Base-by-base conservation (phyloP, 2,329 filamentous ascomycete species). In the Volutella citrinella region DNA sequence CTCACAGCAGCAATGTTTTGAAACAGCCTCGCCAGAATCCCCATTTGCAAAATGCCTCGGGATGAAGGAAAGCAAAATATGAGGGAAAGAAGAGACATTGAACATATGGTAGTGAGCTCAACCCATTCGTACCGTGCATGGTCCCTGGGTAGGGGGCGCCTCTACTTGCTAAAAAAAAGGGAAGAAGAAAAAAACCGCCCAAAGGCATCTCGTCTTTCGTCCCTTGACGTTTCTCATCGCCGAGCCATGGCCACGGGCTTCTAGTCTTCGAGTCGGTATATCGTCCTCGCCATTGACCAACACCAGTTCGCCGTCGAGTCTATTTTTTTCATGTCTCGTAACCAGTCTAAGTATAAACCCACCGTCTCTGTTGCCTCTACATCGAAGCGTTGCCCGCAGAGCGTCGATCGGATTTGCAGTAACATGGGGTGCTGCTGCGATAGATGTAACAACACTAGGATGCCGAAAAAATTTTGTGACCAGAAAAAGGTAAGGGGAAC, bases 401-500 rank as follows among this genome's bases (percentile, higher is more conserved):
- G 52, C 11, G 68, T 64, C 11, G 63, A 59, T 24, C 72, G 64
- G 36, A 81, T 74, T 15, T 65, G 58, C 16, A 57, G 48, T 23
- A 82, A 50, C 36, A 74, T 68, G 2, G 66, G 65, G 27, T 75
- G 69, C 36, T 73, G 69, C 13, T 62, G 64, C 10, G 72, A 72
- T 43, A 80, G 61, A 26, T 76, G 70, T 21, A 82, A 50, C 13
- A 82, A 61, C 27, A 82, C 48, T 16, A 82, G 59, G 16, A 80
- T 72, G 5, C 72, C 72, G 27, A 82, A 64, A 25, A 82, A 65
- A 40, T 78, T 79, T 44, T 81, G 76, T 8, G 75, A 76, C 72
- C 78, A 82, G 34, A 77, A 75, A 49, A 79, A 81, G 3, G 76
- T 48, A 36, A 73, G 71, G 1, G 78, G 77, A 1, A 82, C 59